Percentiles rank a stretch among this genome's conserved stretches.
These are phyloP conservation scores for Lipomyces spencermartinsiae DNA, from an alignment of 805 yeast genomes.

Conservation along the genomic window DNA sequence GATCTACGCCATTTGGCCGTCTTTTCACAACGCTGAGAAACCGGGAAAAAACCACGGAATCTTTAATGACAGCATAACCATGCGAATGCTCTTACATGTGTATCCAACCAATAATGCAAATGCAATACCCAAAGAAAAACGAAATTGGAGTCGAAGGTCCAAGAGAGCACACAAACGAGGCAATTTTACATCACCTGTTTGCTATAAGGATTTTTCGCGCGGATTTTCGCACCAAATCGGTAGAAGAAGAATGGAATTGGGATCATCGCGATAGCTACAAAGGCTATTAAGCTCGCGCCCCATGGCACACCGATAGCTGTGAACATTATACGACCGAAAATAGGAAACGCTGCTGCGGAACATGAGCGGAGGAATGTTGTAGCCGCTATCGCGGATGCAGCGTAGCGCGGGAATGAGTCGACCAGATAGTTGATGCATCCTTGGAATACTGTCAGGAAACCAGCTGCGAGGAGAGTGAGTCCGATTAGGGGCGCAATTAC, in stretches of 20 bases:
- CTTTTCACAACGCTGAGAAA: too few species aligned
- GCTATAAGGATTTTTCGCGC: slow-evolving; percentile 42
- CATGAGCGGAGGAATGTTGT: slow-evolving; percentile 65
- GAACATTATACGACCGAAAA: slow-evolving; percentile 62
- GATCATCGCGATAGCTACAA: slow-evolving; percentile 53
- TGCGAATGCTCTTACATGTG: not conserved
- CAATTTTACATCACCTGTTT: slow-evolving; percentile 13
- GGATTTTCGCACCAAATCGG: slow-evolving; percentile 53
- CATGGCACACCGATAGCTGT: slow-evolving; percentile 56
- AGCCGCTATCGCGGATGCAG: slow-evolving; percentile 71
- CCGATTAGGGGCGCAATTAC: slow-evolving; percentile 68
- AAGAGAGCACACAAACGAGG: not conserved
- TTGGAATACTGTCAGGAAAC: slow-evolving; percentile 63
- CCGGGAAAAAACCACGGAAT: too few species aligned
- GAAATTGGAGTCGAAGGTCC: too few species aligned
- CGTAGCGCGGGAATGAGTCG: slow-evolving; percentile 62
- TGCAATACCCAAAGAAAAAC: not conserved
- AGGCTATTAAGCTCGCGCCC: slow-evolving; percentile 63
- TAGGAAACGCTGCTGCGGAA: slow-evolving; percentile 67
- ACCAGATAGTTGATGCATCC: slow-evolving; percentile 66
- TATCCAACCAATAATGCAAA: not conserved
- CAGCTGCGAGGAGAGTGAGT: slow-evolving; percentile 58
- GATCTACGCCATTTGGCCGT: too few species aligned
- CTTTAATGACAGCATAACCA: not conserved
- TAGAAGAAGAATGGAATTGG: slow-evolving; percentile 65